Evolutionary conservation across 371 early-diverging fungal species (phyloP).

Genomic region (Mortierella sp.): DNA sequence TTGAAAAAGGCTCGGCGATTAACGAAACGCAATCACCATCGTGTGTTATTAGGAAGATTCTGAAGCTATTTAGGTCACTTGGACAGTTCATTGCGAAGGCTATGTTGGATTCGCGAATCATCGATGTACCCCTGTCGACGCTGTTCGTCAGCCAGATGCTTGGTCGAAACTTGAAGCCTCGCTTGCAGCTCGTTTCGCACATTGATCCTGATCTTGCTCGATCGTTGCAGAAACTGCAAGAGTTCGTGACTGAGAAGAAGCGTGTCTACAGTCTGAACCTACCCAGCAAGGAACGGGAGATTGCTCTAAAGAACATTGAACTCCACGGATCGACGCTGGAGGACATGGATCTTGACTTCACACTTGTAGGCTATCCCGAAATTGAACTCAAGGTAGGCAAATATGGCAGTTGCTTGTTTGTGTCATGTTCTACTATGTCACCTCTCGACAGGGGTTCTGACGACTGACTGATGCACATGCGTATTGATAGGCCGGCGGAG

Average conservation of each 20-base stretch:
- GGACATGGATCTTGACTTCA: conserved; percentile 86
- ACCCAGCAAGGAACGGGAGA: conserved; percentile 51
- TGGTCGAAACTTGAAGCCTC: conserved; percentile 52
- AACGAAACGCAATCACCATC: background rate
- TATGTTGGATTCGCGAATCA: conserved; percentile 85
- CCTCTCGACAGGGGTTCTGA: too few species aligned
- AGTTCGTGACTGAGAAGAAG: conserved; percentile 65
- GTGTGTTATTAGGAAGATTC: conserved; percentile 49
- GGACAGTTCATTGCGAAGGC: conserved; percentile 93
- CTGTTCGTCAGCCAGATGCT: conserved; percentile 79
- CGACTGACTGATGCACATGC: too few species aligned
- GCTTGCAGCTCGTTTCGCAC: conserved; percentile 53
- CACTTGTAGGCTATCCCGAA: conserved; percentile 79
- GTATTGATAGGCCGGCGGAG: conserved; percentile 61
- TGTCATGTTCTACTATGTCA: too few species aligned
- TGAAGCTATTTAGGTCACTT: conserved; percentile 70
- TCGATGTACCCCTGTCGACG: conserved; percentile 85
- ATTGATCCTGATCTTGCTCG: conserved; percentile 77
- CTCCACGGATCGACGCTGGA: conserved; percentile 65
- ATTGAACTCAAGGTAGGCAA: conserved; percentile 66
- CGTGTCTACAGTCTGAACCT: conserved; percentile 61
- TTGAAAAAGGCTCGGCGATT: too few species aligned
- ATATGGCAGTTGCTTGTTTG: too few species aligned
- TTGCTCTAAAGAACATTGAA: conserved; percentile 56
- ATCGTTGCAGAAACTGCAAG: conserved; percentile 74